Percentiles rank a stretch among this genome's conserved stretches.
Evolutionary conservation across 2,329 filamentous ascomycete genomes (phyloP).

Genomic region (Fusarium citri): DNA sequence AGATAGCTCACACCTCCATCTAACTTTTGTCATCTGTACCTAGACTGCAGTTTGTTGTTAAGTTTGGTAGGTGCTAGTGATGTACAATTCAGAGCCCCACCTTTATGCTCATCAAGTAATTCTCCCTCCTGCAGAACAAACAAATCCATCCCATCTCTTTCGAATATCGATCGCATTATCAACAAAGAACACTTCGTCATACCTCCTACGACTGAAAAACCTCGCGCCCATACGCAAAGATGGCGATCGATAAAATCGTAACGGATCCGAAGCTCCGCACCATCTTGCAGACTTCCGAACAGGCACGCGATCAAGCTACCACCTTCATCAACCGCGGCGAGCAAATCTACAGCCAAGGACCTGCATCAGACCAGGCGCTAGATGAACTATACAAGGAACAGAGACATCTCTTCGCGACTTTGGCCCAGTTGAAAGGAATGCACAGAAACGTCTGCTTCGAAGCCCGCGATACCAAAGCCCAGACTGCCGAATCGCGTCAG

Average conservation of each 20-base stretch:
- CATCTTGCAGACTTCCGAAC: conserved; percentile 77
- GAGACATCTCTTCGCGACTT: conserved; percentile 81
- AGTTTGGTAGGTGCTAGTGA: not conserved
- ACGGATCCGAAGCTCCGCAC: conserved; percentile 67
- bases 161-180: not conserved
- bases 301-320: conserved; percentile 78
- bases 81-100: conserved; percentile 7
- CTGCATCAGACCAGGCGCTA: conserved; percentile 61
- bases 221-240: conserved; percentile 26
- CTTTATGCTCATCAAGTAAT: not conserved
- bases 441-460: conserved; percentile 85
- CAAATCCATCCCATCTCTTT: conserved; percentile 7
- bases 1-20: not conserved
- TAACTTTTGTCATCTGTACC: not conserved
- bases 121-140: conserved; percentile 14
- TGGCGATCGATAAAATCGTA: conserved; percentile 56
- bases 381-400: conserved; percentile 78
- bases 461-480: conserved; percentile 85
- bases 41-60: not conserved
- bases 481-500: conserved; percentile 86
- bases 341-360: conserved; percentile 55
- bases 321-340: conserved; percentile 68
- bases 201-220: not conserved
- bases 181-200: not conserved
- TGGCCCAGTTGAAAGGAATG: conserved; percentile 82